Base-by-base conservation (phyloP, 2,329 filamentous ascomycete species). In the Lachnellula suecica region DNA sequence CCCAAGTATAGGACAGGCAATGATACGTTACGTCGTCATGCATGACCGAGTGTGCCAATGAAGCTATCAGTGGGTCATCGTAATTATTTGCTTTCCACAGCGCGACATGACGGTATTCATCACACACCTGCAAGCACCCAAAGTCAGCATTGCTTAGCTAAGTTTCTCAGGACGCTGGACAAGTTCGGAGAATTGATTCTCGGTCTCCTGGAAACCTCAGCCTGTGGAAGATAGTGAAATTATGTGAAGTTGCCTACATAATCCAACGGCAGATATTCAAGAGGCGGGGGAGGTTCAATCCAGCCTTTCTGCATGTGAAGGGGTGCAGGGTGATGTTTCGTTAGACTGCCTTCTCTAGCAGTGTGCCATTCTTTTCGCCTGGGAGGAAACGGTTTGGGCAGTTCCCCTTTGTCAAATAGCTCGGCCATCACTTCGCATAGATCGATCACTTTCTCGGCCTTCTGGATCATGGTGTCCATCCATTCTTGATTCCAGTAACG, bases 1-100 rank as follows among this genome's bases (percentile, higher is more conserved):
- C 56, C 50, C 56, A 58, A 2, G 15, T 52, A 43, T 58, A 58
- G 8, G 51, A 52, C 6, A 57, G 19, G 20, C 51, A 47, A 8
- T 35, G 37, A 20, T 54, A 54, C 11, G 45, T 35, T 22, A 50
- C 47, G 29, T 47, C 34, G 20, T 42, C 38, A 24, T 55, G 41
- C 49, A 51, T 44, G 11, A 47, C 42, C 19, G 37, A 35, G 38
- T 55, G 52, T n/a, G 40, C 49, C 2, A 55, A 34, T 13, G 37
- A 24, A 24, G 48, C 44, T 22, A n/a, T 37, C 5, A 55, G 37
- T 9, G 45, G 53, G 19, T 47, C 53, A n/a, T 44, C 34, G 13
- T 51, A 49, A 17, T 49, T 43, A 5, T 47, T 35, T 27, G 48
- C 49, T 31, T 35, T 49, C 35, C 20, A 46, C 11, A 55, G 41